Evolutionary conservation across 1,284 basidiomycete genomes (phyloP).

Genomic region (Ustilago crameri): DNA sequence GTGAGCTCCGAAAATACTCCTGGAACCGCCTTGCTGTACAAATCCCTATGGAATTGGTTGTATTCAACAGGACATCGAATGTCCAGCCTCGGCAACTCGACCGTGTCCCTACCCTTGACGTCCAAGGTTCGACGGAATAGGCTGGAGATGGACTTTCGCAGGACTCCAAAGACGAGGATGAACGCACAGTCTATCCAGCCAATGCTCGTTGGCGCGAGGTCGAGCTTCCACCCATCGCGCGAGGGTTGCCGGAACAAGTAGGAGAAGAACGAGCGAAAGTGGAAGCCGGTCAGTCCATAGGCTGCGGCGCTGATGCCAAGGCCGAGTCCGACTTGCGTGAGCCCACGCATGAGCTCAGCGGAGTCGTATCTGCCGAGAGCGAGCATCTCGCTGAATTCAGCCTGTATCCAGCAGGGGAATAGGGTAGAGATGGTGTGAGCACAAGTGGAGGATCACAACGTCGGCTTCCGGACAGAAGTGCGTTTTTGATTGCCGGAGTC

Average conservation of each 20-base stretch:
- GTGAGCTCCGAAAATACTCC: not conserved
- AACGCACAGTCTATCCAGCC: constrained; percentile 16
- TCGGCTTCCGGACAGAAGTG: too few species aligned
- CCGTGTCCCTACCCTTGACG: constrained; percentile 2
- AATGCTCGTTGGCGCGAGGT: constrained; percentile 19
- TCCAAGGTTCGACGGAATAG: constrained; percentile 1
- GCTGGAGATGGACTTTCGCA: constrained; percentile 6
- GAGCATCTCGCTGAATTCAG: not conserved
- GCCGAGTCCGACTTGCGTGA: constrained; percentile 12
- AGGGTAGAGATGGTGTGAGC: not conserved
- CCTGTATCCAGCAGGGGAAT: not conserved
- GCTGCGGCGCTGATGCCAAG: constrained; percentile 6
- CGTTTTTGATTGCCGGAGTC: too few species aligned
- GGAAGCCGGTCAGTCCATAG: constrained; percentile 8
- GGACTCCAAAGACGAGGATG: constrained; percentile 14
- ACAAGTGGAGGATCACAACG: too few species aligned
- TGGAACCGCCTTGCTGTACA: constrained; percentile 3
- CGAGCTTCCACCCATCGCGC: constrained; percentile 3
- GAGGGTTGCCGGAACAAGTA: constrained; percentile 11
- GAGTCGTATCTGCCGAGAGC: not conserved
- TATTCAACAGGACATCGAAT: constrained; percentile 16
- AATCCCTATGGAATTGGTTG: not conserved
- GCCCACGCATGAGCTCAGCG: not conserved
- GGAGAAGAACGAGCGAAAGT: constrained; percentile 13
- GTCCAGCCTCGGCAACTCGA: constrained; percentile 17